These are phyloP conservation scores for Cercis canadensis DNA, from an alignment of 306 rosid genomes.

Conservation along the genomic window DNA sequence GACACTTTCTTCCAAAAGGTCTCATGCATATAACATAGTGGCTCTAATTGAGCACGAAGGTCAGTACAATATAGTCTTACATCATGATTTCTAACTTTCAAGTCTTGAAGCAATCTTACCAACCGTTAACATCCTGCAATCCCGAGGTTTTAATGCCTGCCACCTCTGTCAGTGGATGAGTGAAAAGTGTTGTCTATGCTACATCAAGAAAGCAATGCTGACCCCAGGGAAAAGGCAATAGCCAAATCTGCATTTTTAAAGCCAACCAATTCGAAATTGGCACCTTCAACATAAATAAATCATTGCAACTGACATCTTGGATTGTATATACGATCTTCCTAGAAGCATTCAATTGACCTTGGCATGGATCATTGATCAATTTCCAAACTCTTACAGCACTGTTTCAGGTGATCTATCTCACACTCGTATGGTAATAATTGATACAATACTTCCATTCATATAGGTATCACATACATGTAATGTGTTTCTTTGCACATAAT, in stretches of 20 bases:
- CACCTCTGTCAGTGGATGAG: slow-evolving; percentile 92
- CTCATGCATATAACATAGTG: slow-evolving; percentile 66
- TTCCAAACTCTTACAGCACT: slow-evolving; percentile 68
- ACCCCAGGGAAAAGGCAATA: slow-evolving; percentile 93
- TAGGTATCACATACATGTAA: slow-evolving; percentile 57
- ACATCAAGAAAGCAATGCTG: slow-evolving; percentile 98
- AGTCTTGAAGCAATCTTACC: slow-evolving; percentile 99
- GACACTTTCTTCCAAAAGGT: slow-evolving; percentile 56
- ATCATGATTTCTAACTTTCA: slow-evolving; percentile 72
- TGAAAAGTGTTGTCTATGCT: slow-evolving; percentile 87
- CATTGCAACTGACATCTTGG: slow-evolving; percentile 98
- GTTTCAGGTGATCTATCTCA: slow-evolving; percentile 58
- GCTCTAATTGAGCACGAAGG: slow-evolving; percentile 75
- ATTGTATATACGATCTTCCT: slow-evolving; percentile 83
- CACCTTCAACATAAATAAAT: slow-evolving; percentile 96
- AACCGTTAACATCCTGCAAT: slow-evolving; percentile 97
- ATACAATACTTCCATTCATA: slow-evolving; percentile 55
- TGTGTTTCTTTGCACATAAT: slow-evolving; percentile 42
- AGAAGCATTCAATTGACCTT: slow-evolving; percentile 82
- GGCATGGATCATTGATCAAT: slow-evolving; percentile 85
- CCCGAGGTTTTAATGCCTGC: slow-evolving; percentile 77
- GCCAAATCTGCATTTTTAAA: slow-evolving; percentile 99
- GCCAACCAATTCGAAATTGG: slow-evolving; percentile 99
- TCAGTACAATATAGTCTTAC: slow-evolving; percentile 70
- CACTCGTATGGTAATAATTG: slow-evolving; percentile 61